phyloP scores from a whole-genome alignment of 169 alveolate genomes.

The Babesia sp. region DNA sequence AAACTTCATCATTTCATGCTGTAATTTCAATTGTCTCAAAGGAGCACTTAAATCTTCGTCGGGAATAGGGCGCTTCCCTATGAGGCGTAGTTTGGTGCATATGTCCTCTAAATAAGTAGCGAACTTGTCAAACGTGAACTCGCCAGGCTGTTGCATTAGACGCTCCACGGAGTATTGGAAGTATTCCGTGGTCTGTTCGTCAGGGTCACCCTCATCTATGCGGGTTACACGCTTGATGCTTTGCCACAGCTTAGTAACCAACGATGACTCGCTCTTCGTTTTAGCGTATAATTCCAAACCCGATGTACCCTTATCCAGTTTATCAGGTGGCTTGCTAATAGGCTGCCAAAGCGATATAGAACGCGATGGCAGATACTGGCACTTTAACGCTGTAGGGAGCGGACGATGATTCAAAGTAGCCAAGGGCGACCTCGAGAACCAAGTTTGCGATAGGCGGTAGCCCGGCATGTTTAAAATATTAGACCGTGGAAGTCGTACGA shows the following conservation, averaged over 20 bases:
- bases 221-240: slow-evolving; percentile 34
- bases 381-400: not conserved
- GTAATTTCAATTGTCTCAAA: slow-evolving; percentile 44
- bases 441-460: slow-evolving; percentile 8
- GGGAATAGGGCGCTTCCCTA: slow-evolving; percentile 59
- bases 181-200: slow-evolving; percentile 42
- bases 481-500: not conserved
- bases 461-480: not conserved
- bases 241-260: slow-evolving; percentile 34
- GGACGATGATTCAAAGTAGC: not conserved
- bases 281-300: slow-evolving; percentile 13
- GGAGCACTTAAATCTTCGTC: slow-evolving; percentile 60
- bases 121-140: slow-evolving; percentile 60
- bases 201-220: slow-evolving; percentile 55
- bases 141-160: slow-evolving; percentile 59
- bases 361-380: not conserved
- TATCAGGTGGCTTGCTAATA: slow-evolving; percentile 9
- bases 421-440: not conserved
- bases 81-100: slow-evolving; percentile 49
- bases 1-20: slow-evolving; percentile 68
- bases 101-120: slow-evolving; percentile 54
- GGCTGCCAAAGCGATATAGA: slow-evolving; percentile 31
- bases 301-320: not conserved
- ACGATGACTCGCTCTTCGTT: not conserved
- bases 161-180: slow-evolving; percentile 63